Conservation (phyloP, 805 yeast species). For the Lipomyces anomalus region DNA sequence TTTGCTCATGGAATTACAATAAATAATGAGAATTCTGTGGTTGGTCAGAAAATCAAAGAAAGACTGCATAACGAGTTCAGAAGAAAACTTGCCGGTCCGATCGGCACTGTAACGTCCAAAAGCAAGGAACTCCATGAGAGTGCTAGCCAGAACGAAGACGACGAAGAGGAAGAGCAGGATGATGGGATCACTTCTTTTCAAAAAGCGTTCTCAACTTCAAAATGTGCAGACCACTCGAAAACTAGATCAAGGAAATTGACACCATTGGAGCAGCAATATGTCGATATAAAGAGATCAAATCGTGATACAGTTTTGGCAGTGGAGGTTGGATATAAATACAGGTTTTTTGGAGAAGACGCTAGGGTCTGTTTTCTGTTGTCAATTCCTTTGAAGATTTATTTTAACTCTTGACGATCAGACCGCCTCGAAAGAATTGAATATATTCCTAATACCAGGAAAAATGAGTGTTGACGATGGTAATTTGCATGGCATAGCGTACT, state of each 20-base stretch:
- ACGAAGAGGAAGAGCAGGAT: background rate
- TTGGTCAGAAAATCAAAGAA: too few relatives aligned
- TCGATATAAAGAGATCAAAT: slow-evolving; percentile 55
- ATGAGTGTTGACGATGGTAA: slow-evolving; percentile 43
- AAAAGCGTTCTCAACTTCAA: background rate
- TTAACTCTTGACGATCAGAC: too few relatives aligned
- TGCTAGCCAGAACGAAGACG: background rate
- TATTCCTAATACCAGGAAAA: slow-evolving; percentile 69
- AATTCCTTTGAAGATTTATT: too few relatives aligned
- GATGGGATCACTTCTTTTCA: background rate
- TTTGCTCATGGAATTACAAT: too few relatives aligned
- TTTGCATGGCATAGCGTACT: too few relatives aligned
- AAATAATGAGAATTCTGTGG: too few relatives aligned
- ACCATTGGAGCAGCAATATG: slow-evolving; percentile 75
- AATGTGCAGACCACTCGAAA: background rate
- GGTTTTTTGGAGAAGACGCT: slow-evolving; percentile 84
- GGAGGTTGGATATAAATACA: slow-evolving; percentile 89
- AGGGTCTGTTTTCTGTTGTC: slow-evolving; percentile 28
- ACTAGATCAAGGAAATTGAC: slow-evolving; percentile 41
- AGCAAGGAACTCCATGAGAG: too few relatives aligned
- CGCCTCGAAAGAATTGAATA: slow-evolving; percentile 59
- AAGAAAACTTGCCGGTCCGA: background rate
- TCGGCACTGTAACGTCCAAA: too few relatives aligned
- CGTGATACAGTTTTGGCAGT: slow-evolving; percentile 68
- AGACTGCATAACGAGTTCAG: background rate